These are phyloP conservation scores for Yarrowia sp. DNA, from an alignment of 805 yeast genomes.

Conservation along the genomic window DNA sequence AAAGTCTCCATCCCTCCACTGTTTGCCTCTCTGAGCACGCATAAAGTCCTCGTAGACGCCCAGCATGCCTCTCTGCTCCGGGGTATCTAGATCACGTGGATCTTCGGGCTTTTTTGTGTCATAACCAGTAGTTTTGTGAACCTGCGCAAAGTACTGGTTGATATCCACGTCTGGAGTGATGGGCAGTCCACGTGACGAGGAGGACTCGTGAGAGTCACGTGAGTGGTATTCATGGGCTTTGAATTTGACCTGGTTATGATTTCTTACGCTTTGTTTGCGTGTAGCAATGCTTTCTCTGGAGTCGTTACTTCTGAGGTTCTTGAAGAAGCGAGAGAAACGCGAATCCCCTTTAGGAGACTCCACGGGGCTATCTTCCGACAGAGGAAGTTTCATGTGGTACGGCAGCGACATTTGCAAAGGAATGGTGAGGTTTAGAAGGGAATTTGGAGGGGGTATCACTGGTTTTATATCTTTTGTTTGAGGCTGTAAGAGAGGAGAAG, in stretches of 20 bases:
- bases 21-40: constrained; percentile 20
- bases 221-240: background rate
- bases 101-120: background rate
- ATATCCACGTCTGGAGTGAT: constrained; percentile 15
- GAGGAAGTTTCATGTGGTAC: constrained; percentile 21
- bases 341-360: constrained; percentile 23
- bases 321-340: constrained; percentile 28
- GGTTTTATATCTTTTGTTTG: background rate
- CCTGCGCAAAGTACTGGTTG: constrained; percentile 12
- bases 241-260: background rate
- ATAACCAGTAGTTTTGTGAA: background rate
- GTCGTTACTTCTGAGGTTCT: constrained; percentile 13
- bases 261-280: background rate
- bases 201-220: background rate
- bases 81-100: background rate
- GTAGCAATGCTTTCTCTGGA: constrained; percentile 6
- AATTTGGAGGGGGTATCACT: too few species aligned
- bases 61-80: constrained; percentile 20
- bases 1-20: constrained; percentile 19
- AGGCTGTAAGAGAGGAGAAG: constrained; percentile 8
- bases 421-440: constrained; percentile 3
- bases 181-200: background rate
- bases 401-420: background rate
- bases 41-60: constrained; percentile 28
- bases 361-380: constrained; percentile 8